phyloP scores from a whole-genome alignment of 2,329 filamentous ascomycete species.

The Coleophoma crateriformis region DNA sequence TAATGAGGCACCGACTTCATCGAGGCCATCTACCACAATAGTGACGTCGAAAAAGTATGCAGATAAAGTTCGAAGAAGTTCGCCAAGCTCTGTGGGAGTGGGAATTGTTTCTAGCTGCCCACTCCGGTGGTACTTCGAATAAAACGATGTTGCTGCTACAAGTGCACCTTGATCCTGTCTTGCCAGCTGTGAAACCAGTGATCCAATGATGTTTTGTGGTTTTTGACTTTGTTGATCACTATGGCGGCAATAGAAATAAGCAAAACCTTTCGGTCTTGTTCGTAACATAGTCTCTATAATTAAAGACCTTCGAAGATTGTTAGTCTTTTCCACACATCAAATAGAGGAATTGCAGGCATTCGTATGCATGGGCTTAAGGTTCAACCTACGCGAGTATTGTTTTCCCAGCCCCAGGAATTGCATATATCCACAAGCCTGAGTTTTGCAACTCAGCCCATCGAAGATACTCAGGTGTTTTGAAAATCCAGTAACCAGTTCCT shows the following conservation, averaged over 20 bases:
- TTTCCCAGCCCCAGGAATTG: no score
- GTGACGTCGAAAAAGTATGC: background rate
- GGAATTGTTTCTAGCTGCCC: background rate
- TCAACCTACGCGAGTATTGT: no score
- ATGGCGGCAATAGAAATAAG: no score
- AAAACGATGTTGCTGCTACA: background rate
- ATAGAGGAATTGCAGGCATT: no score
- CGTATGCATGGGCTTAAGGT: no score
- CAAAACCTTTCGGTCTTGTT: no score
- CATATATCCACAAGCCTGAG: background rate
- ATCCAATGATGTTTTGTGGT: no score
- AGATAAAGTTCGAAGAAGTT: background rate
- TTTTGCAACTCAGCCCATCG: background rate
- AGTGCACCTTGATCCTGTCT: background rate
- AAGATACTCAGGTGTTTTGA: background rate
- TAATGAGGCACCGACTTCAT: background rate
- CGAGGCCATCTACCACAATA: background rate
- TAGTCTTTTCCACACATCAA: no score
- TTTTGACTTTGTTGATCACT: no score
- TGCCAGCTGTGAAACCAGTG: no score
- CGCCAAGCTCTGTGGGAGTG: background rate
- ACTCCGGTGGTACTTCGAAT: background rate
- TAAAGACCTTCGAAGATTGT: no score
- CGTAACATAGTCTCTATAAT: no score
- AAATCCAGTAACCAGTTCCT: background rate